Percentiles rank a stretch among this genome's conserved stretches.
phyloP scores from a whole-genome alignment of 768 basidiomycete species.

The Termitomyces sp. region DNA sequence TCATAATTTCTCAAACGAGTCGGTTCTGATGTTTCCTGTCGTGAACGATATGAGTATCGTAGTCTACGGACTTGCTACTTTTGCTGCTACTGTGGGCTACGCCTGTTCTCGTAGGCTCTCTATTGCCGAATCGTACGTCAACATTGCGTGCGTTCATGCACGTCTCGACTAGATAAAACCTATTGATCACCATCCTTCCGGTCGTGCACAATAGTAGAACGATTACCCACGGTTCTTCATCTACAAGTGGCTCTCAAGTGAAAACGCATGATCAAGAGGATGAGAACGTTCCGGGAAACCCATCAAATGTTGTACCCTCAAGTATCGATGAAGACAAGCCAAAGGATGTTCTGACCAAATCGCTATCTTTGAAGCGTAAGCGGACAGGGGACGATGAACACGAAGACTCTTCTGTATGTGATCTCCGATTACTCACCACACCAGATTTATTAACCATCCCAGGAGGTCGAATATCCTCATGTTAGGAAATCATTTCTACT shows the following conservation, averaged over 20 bases:
- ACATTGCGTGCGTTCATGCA: conserved; percentile 5
- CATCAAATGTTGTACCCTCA: background rate
- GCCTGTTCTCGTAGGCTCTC: conserved; percentile 44
- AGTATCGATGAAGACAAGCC: background rate
- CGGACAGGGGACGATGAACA: conserved; percentile 21
- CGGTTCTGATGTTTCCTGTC: conserved; percentile 38
- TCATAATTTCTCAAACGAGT: background rate
- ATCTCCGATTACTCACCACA: background rate
- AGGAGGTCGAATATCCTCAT: conserved; percentile 42
- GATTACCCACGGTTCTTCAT: conserved; percentile 2
- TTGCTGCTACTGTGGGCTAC: conserved; percentile 59
- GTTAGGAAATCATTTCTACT: conserved; percentile 23
- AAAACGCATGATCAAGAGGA: background rate
- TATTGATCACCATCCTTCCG: conserved; percentile 1
- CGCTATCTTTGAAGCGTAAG: conserved; percentile 25
- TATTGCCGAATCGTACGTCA: conserved; percentile 25
- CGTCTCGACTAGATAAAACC: background rate
- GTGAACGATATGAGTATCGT: conserved; percentile 51
- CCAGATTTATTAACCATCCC: conserved; percentile 10
- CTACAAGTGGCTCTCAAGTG: background rate
- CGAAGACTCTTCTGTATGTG: conserved; percentile 16
- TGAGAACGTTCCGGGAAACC: background rate
- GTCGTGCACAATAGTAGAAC: conserved; percentile 9
- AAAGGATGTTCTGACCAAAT: background rate
- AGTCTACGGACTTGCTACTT: conserved; percentile 54